Base-by-base conservation (phyloP, 805 yeast species). In the Tetrapisispora phaffii region DNA sequence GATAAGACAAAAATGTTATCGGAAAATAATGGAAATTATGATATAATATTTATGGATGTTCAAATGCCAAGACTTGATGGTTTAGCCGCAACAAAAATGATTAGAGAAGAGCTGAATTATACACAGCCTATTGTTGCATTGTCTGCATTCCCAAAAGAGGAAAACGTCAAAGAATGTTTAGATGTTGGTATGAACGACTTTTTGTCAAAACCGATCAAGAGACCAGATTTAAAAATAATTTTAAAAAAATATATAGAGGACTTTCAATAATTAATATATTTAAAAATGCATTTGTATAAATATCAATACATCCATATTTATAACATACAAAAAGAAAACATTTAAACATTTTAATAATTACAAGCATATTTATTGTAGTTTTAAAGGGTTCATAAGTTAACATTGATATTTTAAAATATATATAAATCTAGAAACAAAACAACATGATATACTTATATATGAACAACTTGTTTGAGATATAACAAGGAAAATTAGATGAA, bases 21-120 rank as follows among this genome's bases (percentile, higher is more conserved):
- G 20, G 71, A 62, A 1, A 56, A 63, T 2, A 63, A 63, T 15
- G 68, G 67, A 12, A 56, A 60, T n/a, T 88, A 72, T 60, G 93
- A 87, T 60, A 66, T 93, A 44, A 77, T 93, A 1, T 85, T 90
- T 59, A 90, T 90, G 98, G 98, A 90, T 64, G 94, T 90, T 42
- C 97, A 90, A 65, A 90, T 89, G 97, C 97, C 97, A 5, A 80
- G 78, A 56, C 72, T 88, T 52, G 97, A 90, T 60, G 98, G 98
- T 3, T 67, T 89, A 24, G 70, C 79, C 22, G 95, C 97, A 0
- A 88, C 97, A 0, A 77, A 70, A 50, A 71, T 75, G 58, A 82
- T 90, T 29, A 71, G 96, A 39, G 64, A 70, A n/a, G 80, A 82
- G 37, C 62, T 84, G 48, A 67, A 73, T 7, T 85, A 75, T 56